phyloP scores from a whole-genome alignment of 169 alveolate genomes.

The Theileria orientalis region DNA sequence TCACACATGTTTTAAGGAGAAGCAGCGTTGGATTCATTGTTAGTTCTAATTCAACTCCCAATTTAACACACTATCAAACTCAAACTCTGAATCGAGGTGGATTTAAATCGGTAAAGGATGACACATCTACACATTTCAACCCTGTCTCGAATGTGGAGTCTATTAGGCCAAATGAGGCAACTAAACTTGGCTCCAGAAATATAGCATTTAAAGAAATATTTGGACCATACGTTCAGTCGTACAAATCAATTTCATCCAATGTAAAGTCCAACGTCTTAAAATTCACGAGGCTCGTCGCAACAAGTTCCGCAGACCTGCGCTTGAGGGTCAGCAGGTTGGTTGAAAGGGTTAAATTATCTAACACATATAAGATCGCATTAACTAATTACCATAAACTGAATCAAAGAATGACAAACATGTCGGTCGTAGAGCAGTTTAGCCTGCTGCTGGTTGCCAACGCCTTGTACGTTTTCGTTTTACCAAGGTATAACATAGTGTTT shows the following conservation, averaged over 20 bases:
- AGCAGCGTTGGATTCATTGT: background rate
- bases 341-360: background rate
- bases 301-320: background rate
- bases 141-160: background rate
- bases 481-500: constrained; percentile 21
- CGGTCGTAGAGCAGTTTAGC: constrained; percentile 27
- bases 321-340: background rate
- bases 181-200: too few relatives aligned
- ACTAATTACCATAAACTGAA: background rate
- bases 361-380: background rate
- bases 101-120: background rate
- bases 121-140: constrained; percentile 1
- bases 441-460: constrained; percentile 10
- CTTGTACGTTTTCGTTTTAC: constrained; percentile 14
- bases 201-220: too few relatives aligned
- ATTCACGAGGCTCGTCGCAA: background rate
- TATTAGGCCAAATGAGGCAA: background rate
- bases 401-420: background rate
- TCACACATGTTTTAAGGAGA: too few relatives aligned
- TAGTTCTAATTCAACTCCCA: background rate
- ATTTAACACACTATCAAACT: background rate
- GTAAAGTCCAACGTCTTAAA: background rate
- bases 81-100: background rate
- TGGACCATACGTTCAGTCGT: too few relatives aligned
- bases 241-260: too few relatives aligned